Percentiles rank a stretch among this genome's conserved stretches.
phyloP scores from a whole-genome alignment of 305 asterid genomes.

The Solanum aculeatissimum region DNA sequence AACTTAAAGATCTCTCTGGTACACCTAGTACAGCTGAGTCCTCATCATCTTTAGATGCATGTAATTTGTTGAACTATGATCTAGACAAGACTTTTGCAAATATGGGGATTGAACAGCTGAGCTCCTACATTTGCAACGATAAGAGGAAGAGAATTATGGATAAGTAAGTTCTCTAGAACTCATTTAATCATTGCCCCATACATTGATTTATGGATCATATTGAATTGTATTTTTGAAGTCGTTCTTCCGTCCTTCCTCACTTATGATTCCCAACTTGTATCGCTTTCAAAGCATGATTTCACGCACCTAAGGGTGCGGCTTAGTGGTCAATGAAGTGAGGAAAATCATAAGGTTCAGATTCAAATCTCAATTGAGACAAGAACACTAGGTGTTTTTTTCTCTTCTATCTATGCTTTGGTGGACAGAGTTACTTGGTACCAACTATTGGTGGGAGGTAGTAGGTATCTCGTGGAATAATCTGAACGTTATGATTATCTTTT shows the following conservation, averaged over 20 bases:
- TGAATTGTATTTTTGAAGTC: background rate
- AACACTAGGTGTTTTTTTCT: background rate
- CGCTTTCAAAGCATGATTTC: background rate
- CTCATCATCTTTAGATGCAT: conserved; percentile 1
- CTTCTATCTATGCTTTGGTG: background rate
- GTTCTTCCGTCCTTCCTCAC: background rate
- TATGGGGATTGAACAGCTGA: conserved; percentile 39
- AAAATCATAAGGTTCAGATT: background rate
- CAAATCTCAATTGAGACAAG: background rate
- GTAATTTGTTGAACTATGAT: conserved; percentile 26
- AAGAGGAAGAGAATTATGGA: conserved; percentile 27
- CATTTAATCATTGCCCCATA: background rate
- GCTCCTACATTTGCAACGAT: conserved; percentile 31
- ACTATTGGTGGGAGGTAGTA: background rate
- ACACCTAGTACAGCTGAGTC: conserved; percentile 10
- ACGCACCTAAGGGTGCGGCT: background rate
- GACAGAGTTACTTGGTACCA: background rate
- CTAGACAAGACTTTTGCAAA: conserved; percentile 17
- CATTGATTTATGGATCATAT: background rate
- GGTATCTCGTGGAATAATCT: background rate
- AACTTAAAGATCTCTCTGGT: conserved; percentile 23
- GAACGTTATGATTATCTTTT: background rate
- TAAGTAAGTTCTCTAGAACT: conserved; percentile 27
- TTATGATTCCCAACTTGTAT: background rate
- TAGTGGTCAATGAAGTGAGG: background rate